Evolutionary conservation across 768 basidiomycete species (phyloP).

Genomic region (Kwoniella sp.): DNA sequence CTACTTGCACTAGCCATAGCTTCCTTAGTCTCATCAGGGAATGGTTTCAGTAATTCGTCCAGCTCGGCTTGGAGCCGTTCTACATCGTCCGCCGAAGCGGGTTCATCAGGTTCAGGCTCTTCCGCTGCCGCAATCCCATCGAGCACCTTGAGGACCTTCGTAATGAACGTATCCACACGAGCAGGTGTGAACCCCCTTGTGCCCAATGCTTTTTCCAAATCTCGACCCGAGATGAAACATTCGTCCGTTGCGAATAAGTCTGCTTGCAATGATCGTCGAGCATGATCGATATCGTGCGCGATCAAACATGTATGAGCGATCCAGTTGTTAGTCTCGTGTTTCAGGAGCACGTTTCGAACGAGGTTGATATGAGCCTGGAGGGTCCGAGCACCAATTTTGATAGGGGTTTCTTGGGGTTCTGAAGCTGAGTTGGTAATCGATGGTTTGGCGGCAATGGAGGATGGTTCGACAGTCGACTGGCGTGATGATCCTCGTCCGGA

Average conservation of each 20-base stretch:
- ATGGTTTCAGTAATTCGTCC: slow-evolving; percentile 22
- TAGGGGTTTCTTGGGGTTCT: slow-evolving; percentile 41
- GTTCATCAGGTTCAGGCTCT: slow-evolving; percentile 25
- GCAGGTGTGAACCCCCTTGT: slow-evolving; percentile 34
- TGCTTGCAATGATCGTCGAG: slow-evolving; percentile 39
- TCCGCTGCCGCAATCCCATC: slow-evolving; percentile 50
- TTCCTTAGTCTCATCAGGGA: slow-evolving; percentile 42
- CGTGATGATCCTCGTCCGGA: slow-evolving; percentile 7
- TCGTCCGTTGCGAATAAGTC: slow-evolving; percentile 50
- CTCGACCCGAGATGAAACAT: slow-evolving; percentile 38
- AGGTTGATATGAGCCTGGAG: slow-evolving; percentile 27
- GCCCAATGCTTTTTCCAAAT: slow-evolving; percentile 33
- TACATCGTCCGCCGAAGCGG: slow-evolving; percentile 14
- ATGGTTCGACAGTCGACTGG: slow-evolving; percentile 1
- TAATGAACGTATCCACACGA: slow-evolving; percentile 44
- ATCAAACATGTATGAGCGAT: slow-evolving; percentile 49
- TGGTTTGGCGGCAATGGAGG: slow-evolving; percentile 21
- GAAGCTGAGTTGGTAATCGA: slow-evolving; percentile 48
- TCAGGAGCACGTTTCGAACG: slow-evolving; percentile 29
- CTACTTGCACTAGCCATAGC: slow-evolving; percentile 32
- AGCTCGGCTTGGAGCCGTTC: slow-evolving; percentile 32
- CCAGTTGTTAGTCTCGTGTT: slow-evolving; percentile 44
- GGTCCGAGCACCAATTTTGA: slow-evolving; percentile 36
- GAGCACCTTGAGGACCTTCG: slow-evolving; percentile 46
- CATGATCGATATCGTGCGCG: slow-evolving; percentile 41